These are phyloP conservation scores for Thermothielavioides terrestris DNA, from an alignment of 495 filamentous ascomycete species.

Conservation along the genomic window DNA sequence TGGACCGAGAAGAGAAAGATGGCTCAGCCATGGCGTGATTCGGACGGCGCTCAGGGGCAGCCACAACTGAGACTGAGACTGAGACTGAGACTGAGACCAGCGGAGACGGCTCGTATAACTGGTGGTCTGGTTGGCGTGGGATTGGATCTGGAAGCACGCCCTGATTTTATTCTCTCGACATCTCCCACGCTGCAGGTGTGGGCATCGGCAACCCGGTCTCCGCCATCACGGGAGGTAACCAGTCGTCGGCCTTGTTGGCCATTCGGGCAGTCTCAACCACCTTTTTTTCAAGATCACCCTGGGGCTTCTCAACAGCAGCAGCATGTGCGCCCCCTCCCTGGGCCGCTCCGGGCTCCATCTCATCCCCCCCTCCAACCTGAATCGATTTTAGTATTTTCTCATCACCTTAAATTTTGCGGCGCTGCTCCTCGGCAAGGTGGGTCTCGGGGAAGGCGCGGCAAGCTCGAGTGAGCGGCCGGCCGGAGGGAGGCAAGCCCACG, in stretches of 20 bases:
- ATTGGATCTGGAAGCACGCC: no score
- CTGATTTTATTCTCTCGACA: not conserved
- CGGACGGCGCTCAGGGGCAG: not conserved
- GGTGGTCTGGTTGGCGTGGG: not conserved
- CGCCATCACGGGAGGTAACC: no score
- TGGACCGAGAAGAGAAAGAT: constrained; percentile 1
- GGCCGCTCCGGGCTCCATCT: not conserved
- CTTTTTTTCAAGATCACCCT: no score
- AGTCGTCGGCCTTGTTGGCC: no score
- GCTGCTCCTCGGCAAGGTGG: no score
- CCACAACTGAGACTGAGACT: not conserved
- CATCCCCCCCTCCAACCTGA: not conserved
- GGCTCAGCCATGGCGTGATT: not conserved
- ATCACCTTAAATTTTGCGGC: no score
- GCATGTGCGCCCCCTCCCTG: constrained; percentile 1
- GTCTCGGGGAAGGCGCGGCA: no score
- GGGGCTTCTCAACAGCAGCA: not conserved
- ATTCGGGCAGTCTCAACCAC: no score
- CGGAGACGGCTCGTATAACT: not conserved
- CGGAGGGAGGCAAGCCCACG: not conserved
- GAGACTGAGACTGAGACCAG: not conserved
- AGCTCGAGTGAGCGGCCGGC: no score
- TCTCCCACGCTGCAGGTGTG: not conserved
- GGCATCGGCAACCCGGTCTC: not conserved
- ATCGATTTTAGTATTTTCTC: no score